Percentiles rank a stretch among this genome's conserved stretches.
phyloP scores from a whole-genome alignment of 345 rosid genomes.

The Punica granatum region DNA sequence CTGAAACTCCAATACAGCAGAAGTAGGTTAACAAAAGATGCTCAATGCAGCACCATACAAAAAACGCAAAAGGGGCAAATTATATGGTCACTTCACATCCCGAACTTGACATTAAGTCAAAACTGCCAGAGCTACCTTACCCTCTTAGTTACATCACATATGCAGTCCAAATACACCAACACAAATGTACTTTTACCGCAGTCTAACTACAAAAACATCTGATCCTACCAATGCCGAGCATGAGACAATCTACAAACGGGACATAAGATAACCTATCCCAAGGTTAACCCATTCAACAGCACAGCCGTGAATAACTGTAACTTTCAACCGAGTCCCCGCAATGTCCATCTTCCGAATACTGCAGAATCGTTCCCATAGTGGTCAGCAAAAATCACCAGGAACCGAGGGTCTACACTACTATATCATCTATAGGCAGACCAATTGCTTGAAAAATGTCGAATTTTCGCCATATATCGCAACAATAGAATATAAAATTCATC shows the following conservation, averaged over 20 bases:
- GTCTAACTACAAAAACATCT: no score
- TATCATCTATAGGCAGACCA: neutral
- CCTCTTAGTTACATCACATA: no score
- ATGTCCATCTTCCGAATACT: neutral
- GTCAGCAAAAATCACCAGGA: neutral
- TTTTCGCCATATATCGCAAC: neutral
- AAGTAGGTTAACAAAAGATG: neutral
- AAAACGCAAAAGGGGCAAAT: neutral
- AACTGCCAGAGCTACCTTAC: neutral
- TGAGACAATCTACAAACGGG: neutral
- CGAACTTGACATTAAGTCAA: neutral
- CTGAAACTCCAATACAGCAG: conserved; percentile 21
- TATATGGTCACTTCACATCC: neutral
- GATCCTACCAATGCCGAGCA: neutral
- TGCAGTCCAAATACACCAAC: no score
- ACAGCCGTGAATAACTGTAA: neutral
- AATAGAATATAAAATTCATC: neutral
- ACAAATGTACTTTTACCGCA: no score
- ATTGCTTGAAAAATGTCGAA: neutral
- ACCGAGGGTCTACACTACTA: neutral
- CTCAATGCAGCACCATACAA: neutral
- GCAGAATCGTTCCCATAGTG: neutral
- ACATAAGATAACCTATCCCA: neutral
- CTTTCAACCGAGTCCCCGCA: neutral
- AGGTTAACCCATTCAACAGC: neutral